phyloP scores from a whole-genome alignment of 2,329 filamentous ascomycete genomes.

The Talaromyces sp. region DNA sequence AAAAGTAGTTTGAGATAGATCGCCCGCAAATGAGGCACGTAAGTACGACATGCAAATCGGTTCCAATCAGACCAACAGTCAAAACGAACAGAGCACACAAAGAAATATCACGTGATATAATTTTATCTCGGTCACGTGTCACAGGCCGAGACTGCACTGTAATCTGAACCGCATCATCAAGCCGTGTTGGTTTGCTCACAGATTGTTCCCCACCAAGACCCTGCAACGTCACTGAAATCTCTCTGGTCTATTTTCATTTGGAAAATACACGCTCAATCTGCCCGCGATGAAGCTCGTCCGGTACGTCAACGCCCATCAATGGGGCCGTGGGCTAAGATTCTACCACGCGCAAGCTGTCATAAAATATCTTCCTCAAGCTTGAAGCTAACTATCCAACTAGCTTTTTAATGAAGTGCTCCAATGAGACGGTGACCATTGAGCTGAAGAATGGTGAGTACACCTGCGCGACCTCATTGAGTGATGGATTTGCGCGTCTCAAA shows the following conservation, averaged over 20 bases:
- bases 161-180: conserved; percentile 22
- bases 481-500: background rate
- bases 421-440: conserved; percentile 98
- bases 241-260: conserved; percentile 4
- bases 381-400: conserved; percentile 52
- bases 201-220: conserved; percentile 13
- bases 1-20: too few relatives aligned
- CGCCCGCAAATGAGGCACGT: too few relatives aligned
- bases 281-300: conserved; percentile 92
- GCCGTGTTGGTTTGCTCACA: conserved; percentile 12
- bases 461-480: background rate
- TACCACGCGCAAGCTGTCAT: conserved; percentile 14
- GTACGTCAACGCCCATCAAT: conserved; percentile 56
- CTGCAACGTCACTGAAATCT: background rate
- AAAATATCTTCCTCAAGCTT: conserved; percentile 18
- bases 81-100: background rate
- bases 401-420: conserved; percentile 99
- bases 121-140: conserved; percentile 10
- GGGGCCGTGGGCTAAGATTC: conserved; percentile 6
- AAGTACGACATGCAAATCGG: background rate
- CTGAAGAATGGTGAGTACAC: conserved; percentile 87
- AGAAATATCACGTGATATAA: background rate
- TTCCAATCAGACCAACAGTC: background rate
- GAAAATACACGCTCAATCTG: background rate
- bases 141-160: conserved; percentile 22